A percentile compares a stretch with the other conserved stretches of the same genome.
Evolutionary conservation across 345 rosid genomes (phyloP).

Genomic region (Cardiospermum halicacabum): DNA sequence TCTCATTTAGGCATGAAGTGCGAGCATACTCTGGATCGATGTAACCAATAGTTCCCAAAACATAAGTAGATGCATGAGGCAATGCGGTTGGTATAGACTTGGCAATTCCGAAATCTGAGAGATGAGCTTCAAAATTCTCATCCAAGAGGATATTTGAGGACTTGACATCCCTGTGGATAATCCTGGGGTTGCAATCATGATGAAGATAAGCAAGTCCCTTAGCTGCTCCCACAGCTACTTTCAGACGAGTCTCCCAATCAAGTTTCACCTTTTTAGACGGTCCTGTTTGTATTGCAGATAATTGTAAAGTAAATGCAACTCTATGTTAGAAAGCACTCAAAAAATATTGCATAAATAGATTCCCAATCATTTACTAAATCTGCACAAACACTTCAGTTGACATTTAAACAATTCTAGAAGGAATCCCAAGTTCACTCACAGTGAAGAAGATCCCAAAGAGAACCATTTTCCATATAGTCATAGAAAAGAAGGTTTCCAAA

Average conservation of each 20-base stretch:
- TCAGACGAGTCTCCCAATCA: conserved; percentile 90
- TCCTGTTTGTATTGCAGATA: conserved; percentile 29
- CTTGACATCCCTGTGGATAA: conserved; percentile 88
- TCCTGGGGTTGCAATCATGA: conserved; percentile 87
- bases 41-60: conserved; percentile 91
- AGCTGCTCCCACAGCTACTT: conserved; percentile 86
- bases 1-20: conserved; percentile 76
- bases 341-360: not conserved
- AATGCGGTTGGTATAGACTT: conserved; percentile 68
- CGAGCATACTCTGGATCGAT: conserved; percentile 97
- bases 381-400: not conserved
- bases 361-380: not conserved
- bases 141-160: conserved; percentile 88
- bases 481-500: conserved; percentile 89
- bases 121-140: conserved; percentile 78
- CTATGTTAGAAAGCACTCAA: not conserved
- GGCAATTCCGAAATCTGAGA: conserved; percentile 93
- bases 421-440: conserved; percentile 35
- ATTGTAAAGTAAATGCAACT: not conserved
- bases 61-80: conserved; percentile 77
- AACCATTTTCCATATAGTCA: conserved; percentile 95
- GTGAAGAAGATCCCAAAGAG: conserved; percentile 94
- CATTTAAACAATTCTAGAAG: not conserved
- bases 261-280: conserved; percentile 77
- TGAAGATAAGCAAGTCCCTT: conserved; percentile 97